phyloP scores from a whole-genome alignment of 1,284 basidiomycete genomes.

The Cryptococcus sp. region DNA sequence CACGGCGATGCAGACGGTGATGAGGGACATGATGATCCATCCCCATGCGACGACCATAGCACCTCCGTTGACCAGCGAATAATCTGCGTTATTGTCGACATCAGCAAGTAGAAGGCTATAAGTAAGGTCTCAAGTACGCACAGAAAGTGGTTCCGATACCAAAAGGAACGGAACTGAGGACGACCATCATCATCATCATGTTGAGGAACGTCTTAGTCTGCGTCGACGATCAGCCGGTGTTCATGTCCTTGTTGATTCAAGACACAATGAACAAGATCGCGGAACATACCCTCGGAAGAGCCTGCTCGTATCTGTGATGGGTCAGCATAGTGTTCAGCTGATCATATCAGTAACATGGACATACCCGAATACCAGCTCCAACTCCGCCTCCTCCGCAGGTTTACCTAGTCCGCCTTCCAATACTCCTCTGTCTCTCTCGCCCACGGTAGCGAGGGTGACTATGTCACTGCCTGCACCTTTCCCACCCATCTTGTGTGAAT shows the following conservation, averaged over 20 bases:
- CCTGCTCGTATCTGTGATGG: constrained; percentile 18
- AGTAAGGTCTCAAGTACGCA: neutral
- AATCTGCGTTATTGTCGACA: constrained; percentile 13
- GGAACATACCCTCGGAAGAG: constrained; percentile 21
- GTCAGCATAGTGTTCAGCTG: neutral
- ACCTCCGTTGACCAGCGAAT: constrained; percentile 39
- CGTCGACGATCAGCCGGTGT: too few species aligned
- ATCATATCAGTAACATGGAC: neutral
- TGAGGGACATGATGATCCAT: constrained; percentile 54
- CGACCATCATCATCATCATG: constrained; percentile 37
- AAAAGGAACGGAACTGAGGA: constrained; percentile 40
- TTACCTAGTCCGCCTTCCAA: neutral
- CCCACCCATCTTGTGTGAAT: too few species aligned
- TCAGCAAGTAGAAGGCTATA: neutral
- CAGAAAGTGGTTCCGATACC: constrained; percentile 41
- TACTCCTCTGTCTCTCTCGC: neutral
- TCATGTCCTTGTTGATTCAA: too few species aligned
- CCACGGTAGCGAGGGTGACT: too few species aligned
- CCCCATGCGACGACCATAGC: constrained; percentile 42
- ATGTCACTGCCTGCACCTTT: too few species aligned
- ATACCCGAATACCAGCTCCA: neutral
- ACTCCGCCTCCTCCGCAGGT: neutral
- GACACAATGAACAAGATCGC: too few species aligned
- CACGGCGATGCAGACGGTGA: constrained; percentile 53
- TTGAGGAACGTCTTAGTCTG: constrained; percentile 31